These are phyloP conservation scores for Phaeolepiota aurea DNA, from an alignment of 768 basidiomycete genomes.

Conservation along the genomic window DNA sequence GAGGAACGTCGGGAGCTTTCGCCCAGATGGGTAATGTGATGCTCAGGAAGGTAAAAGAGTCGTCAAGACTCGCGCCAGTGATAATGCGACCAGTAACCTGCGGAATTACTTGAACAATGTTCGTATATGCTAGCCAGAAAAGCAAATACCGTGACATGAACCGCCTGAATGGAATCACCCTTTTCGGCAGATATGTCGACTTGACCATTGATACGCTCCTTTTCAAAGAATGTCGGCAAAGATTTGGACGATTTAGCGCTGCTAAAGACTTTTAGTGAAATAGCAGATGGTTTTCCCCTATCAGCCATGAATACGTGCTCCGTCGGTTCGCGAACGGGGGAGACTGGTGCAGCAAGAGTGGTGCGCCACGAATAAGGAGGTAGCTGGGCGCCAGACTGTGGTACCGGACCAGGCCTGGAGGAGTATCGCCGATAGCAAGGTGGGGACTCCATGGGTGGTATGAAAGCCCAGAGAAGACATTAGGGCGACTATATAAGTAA, in stretches of 20 bases:
- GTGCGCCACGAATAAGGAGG: slow-evolving; percentile 42
- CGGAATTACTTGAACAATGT: neutral
- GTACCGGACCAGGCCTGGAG: slow-evolving; percentile 41
- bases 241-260: slow-evolving; percentile 45
- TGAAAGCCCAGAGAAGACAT: neutral
- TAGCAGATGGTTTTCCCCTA: slow-evolving; percentile 30
- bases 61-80: slow-evolving; percentile 34
- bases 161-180: slow-evolving; percentile 43
- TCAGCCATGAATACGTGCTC: slow-evolving; percentile 36
- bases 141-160: slow-evolving; percentile 30
- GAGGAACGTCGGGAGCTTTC: slow-evolving; percentile 29
- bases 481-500: neutral
- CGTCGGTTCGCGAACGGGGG: slow-evolving; percentile 33
- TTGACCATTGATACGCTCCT: slow-evolving; percentile 40
- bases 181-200: slow-evolving; percentile 39
- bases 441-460: slow-evolving; percentile 35
- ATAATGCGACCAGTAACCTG: slow-evolving; percentile 46
- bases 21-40: slow-evolving; percentile 40
- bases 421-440: slow-evolving; percentile 44
- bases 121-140: neutral
- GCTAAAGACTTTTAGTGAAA: slow-evolving; percentile 37
- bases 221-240: slow-evolving; percentile 45
- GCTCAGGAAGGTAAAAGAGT: slow-evolving; percentile 35
- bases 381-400: slow-evolving; percentile 34
- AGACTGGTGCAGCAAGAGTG: slow-evolving; percentile 29